phyloP scores from a whole-genome alignment of 2,329 filamentous ascomycete species.

The Canariomyces notabilis region DNA sequence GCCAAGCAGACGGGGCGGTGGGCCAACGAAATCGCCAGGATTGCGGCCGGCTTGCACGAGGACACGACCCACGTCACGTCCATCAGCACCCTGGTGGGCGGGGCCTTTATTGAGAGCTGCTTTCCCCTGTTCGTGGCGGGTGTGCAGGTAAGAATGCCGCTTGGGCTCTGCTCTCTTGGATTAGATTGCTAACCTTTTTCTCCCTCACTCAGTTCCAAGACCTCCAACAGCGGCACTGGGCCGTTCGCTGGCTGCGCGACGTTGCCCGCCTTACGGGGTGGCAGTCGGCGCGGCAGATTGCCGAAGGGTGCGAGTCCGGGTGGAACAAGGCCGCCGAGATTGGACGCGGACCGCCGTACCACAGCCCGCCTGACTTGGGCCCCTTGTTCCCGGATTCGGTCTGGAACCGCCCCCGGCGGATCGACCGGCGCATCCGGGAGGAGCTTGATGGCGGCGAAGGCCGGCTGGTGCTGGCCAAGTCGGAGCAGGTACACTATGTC shows the following conservation, averaged over 20 bases:
- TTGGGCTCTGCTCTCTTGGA: neutral
- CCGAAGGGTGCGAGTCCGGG: conserved; percentile 73
- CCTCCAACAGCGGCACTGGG: conserved; percentile 68
- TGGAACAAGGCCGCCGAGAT: conserved; percentile 73
- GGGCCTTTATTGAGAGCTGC: conserved; percentile 74
- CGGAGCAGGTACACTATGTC: conserved; percentile 66
- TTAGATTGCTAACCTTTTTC: neutral
- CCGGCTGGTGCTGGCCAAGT: conserved; percentile 55
- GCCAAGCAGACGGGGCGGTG: conserved; percentile 65
- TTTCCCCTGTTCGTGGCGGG: conserved; percentile 84
- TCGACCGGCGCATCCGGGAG: conserved; percentile 48
- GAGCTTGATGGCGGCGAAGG: conserved; percentile 40
- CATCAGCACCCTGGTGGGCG: conserved; percentile 72
- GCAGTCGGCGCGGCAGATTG: conserved; percentile 77
- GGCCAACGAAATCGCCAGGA: conserved; percentile 72
- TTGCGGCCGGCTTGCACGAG: conserved; percentile 66
- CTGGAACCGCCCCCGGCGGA: conserved; percentile 46
- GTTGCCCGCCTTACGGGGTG: conserved; percentile 80
- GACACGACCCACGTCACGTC: conserved; percentile 47
- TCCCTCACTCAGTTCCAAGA: conserved; percentile 57
- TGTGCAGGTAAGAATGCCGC: conserved; percentile 52
- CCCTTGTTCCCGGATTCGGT: conserved; percentile 36
- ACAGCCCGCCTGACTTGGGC: conserved; percentile 39
- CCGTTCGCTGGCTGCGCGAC: conserved; percentile 66
- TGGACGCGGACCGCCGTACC: conserved; percentile 72